Evolutionary conservation across 2,329 filamentous ascomycete species (phyloP), one percentile per base, ranked within the genome.

Genomic region (Eutypa lata): DNA sequence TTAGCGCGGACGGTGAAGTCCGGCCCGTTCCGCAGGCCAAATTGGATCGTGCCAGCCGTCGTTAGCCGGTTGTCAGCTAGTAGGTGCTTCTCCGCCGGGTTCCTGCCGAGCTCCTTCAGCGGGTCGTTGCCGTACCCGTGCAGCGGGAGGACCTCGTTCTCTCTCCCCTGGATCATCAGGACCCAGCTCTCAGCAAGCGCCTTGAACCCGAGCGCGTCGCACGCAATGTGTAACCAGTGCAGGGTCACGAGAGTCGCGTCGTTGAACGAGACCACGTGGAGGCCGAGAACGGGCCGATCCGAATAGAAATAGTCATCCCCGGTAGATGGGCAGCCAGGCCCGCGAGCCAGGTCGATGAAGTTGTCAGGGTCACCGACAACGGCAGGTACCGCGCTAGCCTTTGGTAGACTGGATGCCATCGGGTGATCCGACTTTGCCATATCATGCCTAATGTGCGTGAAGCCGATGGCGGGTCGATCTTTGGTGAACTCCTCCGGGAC

Each of bases 201-300:
- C 13, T 63, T 55, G 42, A 65, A 62, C 1, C 70, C 75, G 53
- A 74, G 66, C 2, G 68, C 71, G 56, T 78, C 76, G 44, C 70
- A 66, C 0, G 75, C 53, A 0, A 69, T 67, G 55, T 79, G 76
- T 2, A 69, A 64, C 65, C 68, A 76, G 38, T 66, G 62, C 1
- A 78, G 42, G 0, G 66, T 65, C 2, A 79, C 59, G 0, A 76
- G 58, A 0, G 76, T 79, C 2, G 66, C 65, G 53, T 79, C 70
- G 4, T 57, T 61, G 57, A 79, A 77, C 0, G 71, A 68, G 1
- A 72, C 68, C 33, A 78, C 62, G 49, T 74, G 72, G 2, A 79
- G 62, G 2, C 69, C 69, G 1, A 79, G 57, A 52, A 73, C 67
- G 0, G 75, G 75, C 10, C 54, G 61, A 51, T 77, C 74, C 4